Base-by-base conservation (phyloP, 2,329 filamentous ascomycete genomes). In the Hypoxylon sp. region DNA sequence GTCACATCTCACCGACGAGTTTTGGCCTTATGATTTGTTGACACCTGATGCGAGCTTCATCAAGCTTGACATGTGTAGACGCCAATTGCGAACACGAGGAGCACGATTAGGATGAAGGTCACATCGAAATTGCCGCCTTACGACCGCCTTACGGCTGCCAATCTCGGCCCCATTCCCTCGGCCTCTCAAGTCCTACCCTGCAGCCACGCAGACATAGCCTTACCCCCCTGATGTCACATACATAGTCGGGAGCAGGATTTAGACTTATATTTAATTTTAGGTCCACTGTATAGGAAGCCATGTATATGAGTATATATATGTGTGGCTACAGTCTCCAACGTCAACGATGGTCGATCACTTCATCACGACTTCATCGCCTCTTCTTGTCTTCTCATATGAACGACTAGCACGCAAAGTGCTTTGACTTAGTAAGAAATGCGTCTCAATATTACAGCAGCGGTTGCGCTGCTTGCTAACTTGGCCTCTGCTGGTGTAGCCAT, bases 391-490 rank as follows among this genome's bases (percentile, higher is more conserved):
- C 19, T 58, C 35, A 31, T 35, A 17, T 32, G 19, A 21, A 13
- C 17, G 46, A 29, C 29, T 52, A 54, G 21, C 29, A 54, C n/a
- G 15, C 47, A 6, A 51, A 39, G 27, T 52, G 21, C 47, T 42
- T 37, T 37, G 27, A 58, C 13, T 17, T 39, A 24, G 17, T 13
- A 44, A 6, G n/a, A 72, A 31, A 76, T 76, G 73, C 58, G 59
- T 67, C 44, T 72, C 39, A 67, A 65, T 39, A 17, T 66, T 32
- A 47, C 44, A 7, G 58, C 62, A 24, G 59, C 69, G 0, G 66
- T 67, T 19, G 46, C 63, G 50, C 57, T 73, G 39, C 63, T 66
- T 59, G 71, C 62, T 58, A 65, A 46, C 27, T 35, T 69, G n/a
- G 68, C 64, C 3, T 50, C 60, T 10, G 54, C 60, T 6, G 61